phyloP scores from a whole-genome alignment of 2,329 filamentous ascomycete genomes.

The Clarireedia hainanense region DNA sequence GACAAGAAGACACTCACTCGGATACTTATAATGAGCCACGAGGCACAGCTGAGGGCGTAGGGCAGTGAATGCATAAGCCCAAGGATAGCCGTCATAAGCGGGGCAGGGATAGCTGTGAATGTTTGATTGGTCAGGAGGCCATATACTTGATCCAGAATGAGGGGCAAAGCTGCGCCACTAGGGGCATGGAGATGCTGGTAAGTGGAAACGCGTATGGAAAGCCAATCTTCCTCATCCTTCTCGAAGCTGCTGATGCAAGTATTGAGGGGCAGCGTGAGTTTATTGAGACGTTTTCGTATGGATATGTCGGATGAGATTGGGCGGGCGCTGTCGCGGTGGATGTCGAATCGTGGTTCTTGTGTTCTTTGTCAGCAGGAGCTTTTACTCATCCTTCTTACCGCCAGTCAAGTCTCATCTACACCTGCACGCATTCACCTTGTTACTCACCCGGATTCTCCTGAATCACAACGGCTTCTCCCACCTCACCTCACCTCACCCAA shows the following conservation, averaged over 20 bases:
- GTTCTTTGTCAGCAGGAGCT: no score
- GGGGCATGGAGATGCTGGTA: background rate
- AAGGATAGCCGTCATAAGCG: background rate
- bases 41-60: background rate
- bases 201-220: background rate
- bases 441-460: no score
- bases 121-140: background rate
- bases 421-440: background rate
- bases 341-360: no score
- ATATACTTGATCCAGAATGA: background rate
- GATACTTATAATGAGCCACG: background rate
- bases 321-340: no score
- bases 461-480: no score
- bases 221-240: no score
- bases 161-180: background rate
- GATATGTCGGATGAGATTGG: no score
- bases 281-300: no score
- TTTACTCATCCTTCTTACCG: no score
- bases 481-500: background rate
- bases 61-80: background rate
- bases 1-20: background rate
- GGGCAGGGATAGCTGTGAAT: background rate
- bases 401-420: background rate
- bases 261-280: no score
- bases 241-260: no score